phyloP scores from a whole-genome alignment of 163 green algal genomes.

The Chlamydomonas reinhardtii region DNA sequence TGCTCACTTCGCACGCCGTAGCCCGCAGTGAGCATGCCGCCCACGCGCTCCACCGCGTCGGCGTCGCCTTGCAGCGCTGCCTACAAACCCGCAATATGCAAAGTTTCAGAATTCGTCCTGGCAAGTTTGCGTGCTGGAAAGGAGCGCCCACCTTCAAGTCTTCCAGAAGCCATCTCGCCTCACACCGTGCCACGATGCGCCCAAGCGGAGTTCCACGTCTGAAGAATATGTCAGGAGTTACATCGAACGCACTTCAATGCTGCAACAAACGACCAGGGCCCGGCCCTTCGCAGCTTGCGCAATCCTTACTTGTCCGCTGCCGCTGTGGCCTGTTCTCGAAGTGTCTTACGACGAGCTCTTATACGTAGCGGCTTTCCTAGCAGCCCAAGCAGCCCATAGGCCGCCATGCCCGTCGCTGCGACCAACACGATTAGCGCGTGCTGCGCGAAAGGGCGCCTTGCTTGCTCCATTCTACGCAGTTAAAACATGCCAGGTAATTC shows the following conservation, averaged over 20 bases:
- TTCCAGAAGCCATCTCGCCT: conserved; percentile 41
- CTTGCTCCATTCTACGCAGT: not conserved
- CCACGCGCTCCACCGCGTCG: conserved; percentile 4
- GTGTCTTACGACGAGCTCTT: not conserved
- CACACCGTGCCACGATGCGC: conserved; percentile 12
- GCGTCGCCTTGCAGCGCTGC: conserved; percentile 23
- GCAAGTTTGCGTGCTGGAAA: too few relatives aligned
- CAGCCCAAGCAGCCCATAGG: not conserved
- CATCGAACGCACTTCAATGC: too few relatives aligned
- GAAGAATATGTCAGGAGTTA: too few relatives aligned
- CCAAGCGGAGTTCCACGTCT: conserved; percentile 21
- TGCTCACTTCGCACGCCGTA: not conserved
- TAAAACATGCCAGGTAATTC: not conserved
- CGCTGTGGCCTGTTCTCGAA: not conserved
- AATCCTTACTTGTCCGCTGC: too few relatives aligned
- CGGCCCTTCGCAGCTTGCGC: too few relatives aligned
- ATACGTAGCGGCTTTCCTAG: not conserved
- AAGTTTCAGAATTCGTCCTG: too few relatives aligned
- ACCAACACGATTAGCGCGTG: not conserved
- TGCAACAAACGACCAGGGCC: not conserved
- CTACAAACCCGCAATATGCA: not conserved
- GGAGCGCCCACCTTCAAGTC: conserved; percentile 22
- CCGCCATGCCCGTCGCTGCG: not conserved
- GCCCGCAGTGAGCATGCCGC: conserved; percentile 29
- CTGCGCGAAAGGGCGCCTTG: not conserved